Evolutionary conservation across 1,284 basidiomycete genomes (phyloP), one percentile per base, ranked within the genome.

Genomic region (Cutaneotrichosporon mucoides): DNA sequence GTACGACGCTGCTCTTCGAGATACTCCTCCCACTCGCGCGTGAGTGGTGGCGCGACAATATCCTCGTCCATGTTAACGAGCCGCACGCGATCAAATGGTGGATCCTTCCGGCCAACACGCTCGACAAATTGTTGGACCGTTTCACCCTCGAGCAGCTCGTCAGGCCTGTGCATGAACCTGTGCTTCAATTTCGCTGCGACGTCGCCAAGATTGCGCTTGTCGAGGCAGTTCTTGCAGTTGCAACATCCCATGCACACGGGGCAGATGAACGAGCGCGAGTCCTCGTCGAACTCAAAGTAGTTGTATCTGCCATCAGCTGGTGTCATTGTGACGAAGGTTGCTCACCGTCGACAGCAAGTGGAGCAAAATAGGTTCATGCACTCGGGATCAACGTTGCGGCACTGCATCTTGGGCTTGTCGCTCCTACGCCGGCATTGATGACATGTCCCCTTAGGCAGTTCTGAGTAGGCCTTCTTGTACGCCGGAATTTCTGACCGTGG

Each of bases 381-480:
- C 12, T 62, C 47, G 1, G 70, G 68, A 34, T 72, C 59, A 42
- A 69, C 60, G 55, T 74, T 75, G 24, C 71, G 58, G 57, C 76
- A 78, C 38, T 62, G 62, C 76, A 78, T 76, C 57, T 75, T 76
- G 2, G 64, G 65, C 45, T 72, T 71, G 12, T 69, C 66, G 4
- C 68, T 71, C 36, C 67, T 67, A 4, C 73, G 61, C 13, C 68
- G 62, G 56, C 76, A 78, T 43, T 78, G 76, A 61, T 78, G 76
- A 56, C 76, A 78, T 5, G 69, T 16, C 1, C 62, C 64, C 12
- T 69, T 70, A 4, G 67, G 62, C 34, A 71, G 41, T 11, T 66
- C 61, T 65, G 49, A 68, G 38, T 51, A 41, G 15, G 24, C 24
- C 37, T 47, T 51, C 9, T 38, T n/a, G 24, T 24, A 24, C 24